Evolutionary conservation across 371 early-diverging fungal genomes (phyloP), one percentile per base, ranked within the genome.

Genomic region (Conidiobolus incongruus): DNA sequence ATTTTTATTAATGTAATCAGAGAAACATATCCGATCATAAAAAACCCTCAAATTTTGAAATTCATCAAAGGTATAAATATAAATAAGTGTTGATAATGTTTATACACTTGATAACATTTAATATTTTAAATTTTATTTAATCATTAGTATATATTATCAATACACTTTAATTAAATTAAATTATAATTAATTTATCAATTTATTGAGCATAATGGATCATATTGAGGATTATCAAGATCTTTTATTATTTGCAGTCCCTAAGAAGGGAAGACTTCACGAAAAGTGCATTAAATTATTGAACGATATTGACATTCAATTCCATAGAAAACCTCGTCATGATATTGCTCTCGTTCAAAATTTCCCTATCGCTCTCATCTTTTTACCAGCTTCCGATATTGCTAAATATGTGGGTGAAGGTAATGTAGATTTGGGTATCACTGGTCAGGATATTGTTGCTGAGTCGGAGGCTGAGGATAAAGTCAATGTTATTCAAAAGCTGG

Each of bases 401-500:
- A 81, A 84, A 52, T 93, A 81, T 48, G 89, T 95, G 13, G 91
- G 73, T 26, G 80, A 85, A 29, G 93, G 96, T 23, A 80, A 83
- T 50, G 81, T 92, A n/a, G 93, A 93, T 55, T 48, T 93, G 28
- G 96, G 94, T 20, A 90, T 95, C 44, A 92, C 93, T 1, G 93
- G 95, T n/a, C 70, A 77, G 54, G 90, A 91, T 53, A 88, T 92
- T 65, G 71, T 89, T 17, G 72, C 70, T 13, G 93, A 95, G 56
- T 70, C 73, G 16, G 68, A 70, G 40, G 72, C 67, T 1, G 55
- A 66, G 30, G 72, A 70, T 28, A 70, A 75, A 49, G 77, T 88
- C 13, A 72, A 65, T 5, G 72, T 78, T 52, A 57, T 86, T 35
- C 35, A 80, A 28, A 57, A 70, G 35, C 65, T 94, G 19, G 90